Evolutionary conservation across 208 protist genomes (phyloP).

Genomic region (Tritrichomonas musculus): DNA sequence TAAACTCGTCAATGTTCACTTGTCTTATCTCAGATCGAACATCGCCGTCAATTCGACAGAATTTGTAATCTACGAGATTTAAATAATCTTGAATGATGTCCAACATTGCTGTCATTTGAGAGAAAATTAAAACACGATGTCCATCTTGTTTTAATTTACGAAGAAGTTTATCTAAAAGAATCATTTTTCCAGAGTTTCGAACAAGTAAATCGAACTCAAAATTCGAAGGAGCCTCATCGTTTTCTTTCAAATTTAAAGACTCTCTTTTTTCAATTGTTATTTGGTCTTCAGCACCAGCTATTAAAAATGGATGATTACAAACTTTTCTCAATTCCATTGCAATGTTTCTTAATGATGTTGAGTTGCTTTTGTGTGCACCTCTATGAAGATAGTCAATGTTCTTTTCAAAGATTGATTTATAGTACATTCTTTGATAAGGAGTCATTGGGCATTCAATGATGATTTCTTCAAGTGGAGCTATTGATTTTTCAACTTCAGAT

Average conservation of each 20-base stretch:
- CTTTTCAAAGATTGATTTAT: not conserved
- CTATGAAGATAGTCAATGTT: not conserved
- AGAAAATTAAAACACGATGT: constrained; percentile 94
- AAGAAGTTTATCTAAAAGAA: constrained; percentile 66
- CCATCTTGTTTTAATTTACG: constrained; percentile 56
- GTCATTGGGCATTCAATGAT: constrained; percentile 38
- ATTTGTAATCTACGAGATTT: not conserved
- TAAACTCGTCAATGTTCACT: constrained; percentile 50
- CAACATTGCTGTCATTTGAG: constrained; percentile 70
- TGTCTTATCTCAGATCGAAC: constrained; percentile 42
- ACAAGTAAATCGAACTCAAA: constrained; percentile 36
- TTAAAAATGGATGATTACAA: constrained; percentile 50
- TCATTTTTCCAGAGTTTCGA: constrained; percentile 65
- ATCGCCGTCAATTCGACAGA: constrained; percentile 36
- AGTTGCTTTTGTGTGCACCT: not conserved
- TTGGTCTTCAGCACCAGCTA: not conserved
- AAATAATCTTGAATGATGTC: constrained; percentile 57
- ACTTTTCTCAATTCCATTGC: constrained; percentile 52
- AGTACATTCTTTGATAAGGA: not conserved
- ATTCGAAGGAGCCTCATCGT: not conserved
- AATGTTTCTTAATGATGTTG: constrained; percentile 35
- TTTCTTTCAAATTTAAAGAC: not conserved
- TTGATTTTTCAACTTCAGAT: constrained; percentile 36
- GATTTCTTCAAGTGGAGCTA: constrained; percentile 38
- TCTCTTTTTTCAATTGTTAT: constrained; percentile 12